A percentile compares a stretch with the other conserved stretches of the same genome.
Conservation (phyloP, 352 stramenopile species). For the Phytophthora pseudosyringae region DNA sequence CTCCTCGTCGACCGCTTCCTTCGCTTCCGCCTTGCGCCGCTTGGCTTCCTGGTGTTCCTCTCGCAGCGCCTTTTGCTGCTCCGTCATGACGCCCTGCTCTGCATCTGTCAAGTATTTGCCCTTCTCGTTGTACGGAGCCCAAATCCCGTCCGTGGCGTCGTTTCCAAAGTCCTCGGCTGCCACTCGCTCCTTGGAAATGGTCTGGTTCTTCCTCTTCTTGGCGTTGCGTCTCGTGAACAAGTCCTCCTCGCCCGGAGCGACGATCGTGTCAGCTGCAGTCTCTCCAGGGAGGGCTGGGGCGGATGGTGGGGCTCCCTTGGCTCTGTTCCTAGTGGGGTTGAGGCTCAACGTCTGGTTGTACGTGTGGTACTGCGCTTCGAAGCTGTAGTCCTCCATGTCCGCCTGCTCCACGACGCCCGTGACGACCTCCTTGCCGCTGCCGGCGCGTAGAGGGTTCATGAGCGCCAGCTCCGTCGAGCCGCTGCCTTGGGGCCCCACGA, state of each 20-base stretch:
- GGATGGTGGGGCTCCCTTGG: constrained; percentile 34
- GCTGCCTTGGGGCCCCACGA: constrained; percentile 44
- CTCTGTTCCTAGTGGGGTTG: constrained; percentile 32
- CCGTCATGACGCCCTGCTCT: constrained; percentile 56
- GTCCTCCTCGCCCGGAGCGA: constrained; percentile 29
- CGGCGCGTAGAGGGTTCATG: constrained; percentile 41
- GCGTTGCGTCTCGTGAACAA: constrained; percentile 49
- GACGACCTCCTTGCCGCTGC: constrained; percentile 74
- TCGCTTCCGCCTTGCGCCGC: constrained; percentile 61
- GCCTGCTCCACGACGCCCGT: constrained; percentile 80
- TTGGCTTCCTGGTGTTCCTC: constrained; percentile 67
- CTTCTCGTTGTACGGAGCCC: constrained; percentile 71
- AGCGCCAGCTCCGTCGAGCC: constrained; percentile 14
- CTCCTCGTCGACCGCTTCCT: constrained; percentile 72
- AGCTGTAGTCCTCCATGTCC: constrained; percentile 78
- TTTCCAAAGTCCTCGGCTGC: constrained; percentile 55
- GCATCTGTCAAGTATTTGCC: constrained; percentile 46
- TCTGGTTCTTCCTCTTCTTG: constrained; percentile 53
- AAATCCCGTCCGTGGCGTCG: constrained; percentile 53
- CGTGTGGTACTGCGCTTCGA: constrained; percentile 85
- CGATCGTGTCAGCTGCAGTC: constrained; percentile 30
- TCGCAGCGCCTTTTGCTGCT: constrained; percentile 57
- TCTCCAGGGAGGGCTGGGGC: constrained; percentile 35
- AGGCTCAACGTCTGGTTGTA: constrained; percentile 57
- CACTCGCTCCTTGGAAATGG: constrained; percentile 40